These are phyloP conservation scores for Kentomonas sorsogonicus DNA, from an alignment of 208 protist genomes.

Conservation along the genomic window DNA sequence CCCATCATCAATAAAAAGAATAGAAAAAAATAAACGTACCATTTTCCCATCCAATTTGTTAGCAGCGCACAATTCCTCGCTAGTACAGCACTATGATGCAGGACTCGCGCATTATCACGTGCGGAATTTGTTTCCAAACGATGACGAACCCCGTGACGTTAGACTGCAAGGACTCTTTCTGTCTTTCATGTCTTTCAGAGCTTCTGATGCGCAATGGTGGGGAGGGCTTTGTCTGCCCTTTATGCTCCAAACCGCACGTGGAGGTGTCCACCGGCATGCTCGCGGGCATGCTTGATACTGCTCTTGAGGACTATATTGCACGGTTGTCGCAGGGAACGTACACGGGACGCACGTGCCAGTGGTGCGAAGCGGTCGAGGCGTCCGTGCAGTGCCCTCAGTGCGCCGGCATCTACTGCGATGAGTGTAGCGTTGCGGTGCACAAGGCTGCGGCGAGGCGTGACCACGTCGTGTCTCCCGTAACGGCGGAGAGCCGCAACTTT, in stretches of 20 bases:
- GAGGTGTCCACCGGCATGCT: constrained; percentile 29
- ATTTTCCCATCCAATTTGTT: background rate
- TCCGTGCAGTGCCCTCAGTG: constrained; percentile 68
- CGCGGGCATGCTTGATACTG: constrained; percentile 26
- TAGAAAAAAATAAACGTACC: background rate
- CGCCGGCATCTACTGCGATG: constrained; percentile 58
- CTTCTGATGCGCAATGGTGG: constrained; percentile 29
- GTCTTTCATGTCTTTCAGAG: constrained; percentile 37
- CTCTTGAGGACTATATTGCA: constrained; percentile 43
- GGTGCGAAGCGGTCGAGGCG: constrained; percentile 57
- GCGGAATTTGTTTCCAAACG: constrained; percentile 71
- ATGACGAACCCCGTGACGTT: constrained; percentile 48
- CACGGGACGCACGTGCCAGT: constrained; percentile 53
- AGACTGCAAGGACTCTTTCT: constrained; percentile 57
- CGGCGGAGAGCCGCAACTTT: constrained; percentile 32
- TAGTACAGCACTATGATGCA: background rate
- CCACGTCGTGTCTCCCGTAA: constrained; percentile 36
- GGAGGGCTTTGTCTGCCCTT: constrained; percentile 40
- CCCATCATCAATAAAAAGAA: background rate
- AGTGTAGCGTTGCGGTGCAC: constrained; percentile 67
- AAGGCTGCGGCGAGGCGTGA: constrained; percentile 61
- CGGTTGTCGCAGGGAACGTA: constrained; percentile 24
- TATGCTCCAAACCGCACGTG: constrained; percentile 38
- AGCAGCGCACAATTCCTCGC: background rate
- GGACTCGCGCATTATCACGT: constrained; percentile 41